Evolutionary conservation across 306 rosid species (phyloP).

Genomic region (Senna siamea): DNA sequence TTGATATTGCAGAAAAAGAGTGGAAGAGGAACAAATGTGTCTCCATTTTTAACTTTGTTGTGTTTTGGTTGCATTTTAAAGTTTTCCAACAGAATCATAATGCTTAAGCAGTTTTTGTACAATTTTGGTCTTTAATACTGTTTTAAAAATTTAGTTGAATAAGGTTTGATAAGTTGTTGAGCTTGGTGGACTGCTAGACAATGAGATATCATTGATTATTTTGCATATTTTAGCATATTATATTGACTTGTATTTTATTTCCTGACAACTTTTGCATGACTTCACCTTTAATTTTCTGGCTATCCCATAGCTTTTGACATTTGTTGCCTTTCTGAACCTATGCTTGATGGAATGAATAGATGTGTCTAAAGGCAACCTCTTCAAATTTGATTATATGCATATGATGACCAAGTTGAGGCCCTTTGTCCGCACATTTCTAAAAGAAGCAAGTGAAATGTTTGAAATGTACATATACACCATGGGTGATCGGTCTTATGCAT

Average conservation of each 20-base stretch:
- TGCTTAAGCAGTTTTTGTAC: background rate
- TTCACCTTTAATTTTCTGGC: constrained; percentile 14
- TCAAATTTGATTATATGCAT: constrained; percentile 60
- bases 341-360: constrained; percentile 48
- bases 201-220: constrained; percentile 14
- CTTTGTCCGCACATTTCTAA: constrained; percentile 69
- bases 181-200: constrained; percentile 12
- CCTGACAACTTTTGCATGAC: constrained; percentile 3
- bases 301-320: constrained; percentile 12
- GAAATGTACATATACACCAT: constrained; percentile 92
- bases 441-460: constrained; percentile 75
- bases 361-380: constrained; percentile 75
- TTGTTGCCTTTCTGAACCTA: no score
- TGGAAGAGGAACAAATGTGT: constrained; percentile 21
- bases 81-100: background rate
- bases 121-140: background rate
- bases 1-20: background rate
- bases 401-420: constrained; percentile 98
- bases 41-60: background rate
- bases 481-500: constrained; percentile 92
- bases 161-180: background rate
- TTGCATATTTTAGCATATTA: constrained; percentile 18
- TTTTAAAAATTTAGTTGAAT: background rate
- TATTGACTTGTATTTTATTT: constrained; percentile 21
- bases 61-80: constrained; percentile 19